Conservation (phyloP, 768 basidiomycete species). For the Rhizopogon sp. region DNA sequence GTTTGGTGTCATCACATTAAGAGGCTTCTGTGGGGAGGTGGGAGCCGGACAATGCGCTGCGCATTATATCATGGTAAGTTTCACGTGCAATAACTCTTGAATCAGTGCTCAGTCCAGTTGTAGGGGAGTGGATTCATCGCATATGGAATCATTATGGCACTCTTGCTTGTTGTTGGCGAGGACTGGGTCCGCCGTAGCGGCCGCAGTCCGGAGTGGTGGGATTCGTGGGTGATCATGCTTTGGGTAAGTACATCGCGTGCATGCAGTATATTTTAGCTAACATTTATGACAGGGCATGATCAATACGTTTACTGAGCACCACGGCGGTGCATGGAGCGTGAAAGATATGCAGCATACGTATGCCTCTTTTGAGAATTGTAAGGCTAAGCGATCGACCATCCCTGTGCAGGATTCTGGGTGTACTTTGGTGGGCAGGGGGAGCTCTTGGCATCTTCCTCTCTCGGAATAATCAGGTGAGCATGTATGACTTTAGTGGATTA, state of each 20-base stretch:
- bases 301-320: constrained; percentile 93
- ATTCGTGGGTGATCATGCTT: constrained; percentile 62
- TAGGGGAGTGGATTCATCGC: constrained; percentile 85
- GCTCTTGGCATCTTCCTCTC: constrained; percentile 81
- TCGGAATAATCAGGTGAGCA: constrained; percentile 64
- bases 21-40: constrained; percentile 72
- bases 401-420: constrained; percentile 45
- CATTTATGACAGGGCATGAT: constrained; percentile 35
- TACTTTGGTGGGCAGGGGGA: constrained; percentile 84
- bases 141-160: constrained; percentile 77
- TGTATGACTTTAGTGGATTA: neutral
- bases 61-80: constrained; percentile 71
- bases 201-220: constrained; percentile 81
- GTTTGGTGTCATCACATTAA: constrained; percentile 71
- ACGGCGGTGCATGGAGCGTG: constrained; percentile 73
- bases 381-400: constrained; percentile 1
- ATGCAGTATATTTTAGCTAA: neutral
- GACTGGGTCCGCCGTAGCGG: constrained; percentile 68
- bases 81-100: neutral
- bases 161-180: constrained; percentile 74
- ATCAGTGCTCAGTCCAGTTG: constrained; percentile 5
- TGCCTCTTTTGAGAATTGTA: constrained; percentile 21
- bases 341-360: constrained; percentile 96
- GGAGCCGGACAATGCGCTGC: constrained; percentile 82
- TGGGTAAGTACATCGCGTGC: constrained; percentile 37